Evolutionary conservation across 768 basidiomycete species (phyloP), one percentile per base, ranked within the genome.

Genomic region (Trichaptum fuscoviolaceum): DNA sequence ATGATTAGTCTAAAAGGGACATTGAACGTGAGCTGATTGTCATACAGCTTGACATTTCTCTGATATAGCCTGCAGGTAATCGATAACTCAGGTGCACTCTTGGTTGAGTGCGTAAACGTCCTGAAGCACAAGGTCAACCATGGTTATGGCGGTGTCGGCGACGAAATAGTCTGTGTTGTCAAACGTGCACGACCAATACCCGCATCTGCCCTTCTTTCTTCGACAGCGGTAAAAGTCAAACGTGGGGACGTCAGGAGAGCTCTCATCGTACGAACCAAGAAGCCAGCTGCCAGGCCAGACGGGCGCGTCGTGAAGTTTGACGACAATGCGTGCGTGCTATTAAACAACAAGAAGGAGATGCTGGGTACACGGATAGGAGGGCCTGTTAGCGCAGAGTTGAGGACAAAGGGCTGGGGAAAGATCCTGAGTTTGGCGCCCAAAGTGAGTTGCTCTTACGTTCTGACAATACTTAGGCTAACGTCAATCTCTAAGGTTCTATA

Each of bases 281-380:
- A 97, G 77, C 77, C 87, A 25, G 90, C 94, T 5, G 84, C 87
- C 57, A 81, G 96, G 73, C 89, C 95, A 24, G 96, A 98, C 77
- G 96, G 96, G 17, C 85, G 93, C 30, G 82, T 86, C 71, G 82
- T 98, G 69, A 83, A 92, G 59, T 99, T 98, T 77, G 96, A 98
- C 78, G 96, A 98, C 83, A 98, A 98, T 73, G 96, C 96, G 0
- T 94, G 88, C 9, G 95, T 98, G 6, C 78, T 99, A 36, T 77
- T 99, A 66, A 98, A 99, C 77, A 93, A 93, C 81, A 99, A 99
- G 81, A 85, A 89, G 66, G 94, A 96, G 78, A 93, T 98, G 91
- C 75, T 99, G 67, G 96, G 95, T 23, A 97, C 95, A 63, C 87
- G 96, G 73, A 94, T 99, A 65, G 91, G 92, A 71, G 95, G 96